Evolutionary conservation across 2,329 filamentous ascomycete species (phyloP).

Genomic region (Myriosclerotinia scirpicola): DNA sequence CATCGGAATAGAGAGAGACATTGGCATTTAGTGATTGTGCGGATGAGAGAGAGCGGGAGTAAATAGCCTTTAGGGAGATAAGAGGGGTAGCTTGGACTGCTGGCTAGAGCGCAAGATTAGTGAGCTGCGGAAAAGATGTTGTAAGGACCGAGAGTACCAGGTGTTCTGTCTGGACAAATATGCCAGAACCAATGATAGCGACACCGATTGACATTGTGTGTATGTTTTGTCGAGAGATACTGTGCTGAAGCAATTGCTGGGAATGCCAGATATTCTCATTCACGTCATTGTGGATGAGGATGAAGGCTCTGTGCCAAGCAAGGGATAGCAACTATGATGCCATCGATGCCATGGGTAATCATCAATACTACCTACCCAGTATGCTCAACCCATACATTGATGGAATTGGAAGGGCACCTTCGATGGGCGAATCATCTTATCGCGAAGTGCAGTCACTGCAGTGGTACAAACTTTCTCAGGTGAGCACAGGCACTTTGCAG

Average conservation of each 20-base stretch:
- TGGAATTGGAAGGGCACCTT: not conserved
- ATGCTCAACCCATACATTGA: not conserved
- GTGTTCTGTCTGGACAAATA: constrained; percentile 61
- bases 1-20: constrained; percentile 40
- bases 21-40: constrained; percentile 45
- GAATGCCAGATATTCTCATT: not conserved
- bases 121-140: constrained; percentile 5
- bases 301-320: not conserved
- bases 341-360: not conserved
- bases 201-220: constrained; percentile 49
- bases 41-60: constrained; percentile 40
- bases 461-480: not conserved
- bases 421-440: not conserved
- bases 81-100: constrained; percentile 55
- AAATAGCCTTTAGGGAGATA: constrained; percentile 53
- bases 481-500: not conserved
- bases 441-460: not conserved
- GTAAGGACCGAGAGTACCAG: constrained; percentile 45
- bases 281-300: not conserved
- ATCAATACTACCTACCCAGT: not conserved
- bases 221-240: not conserved
- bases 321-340: not conserved
- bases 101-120: constrained; percentile 44
- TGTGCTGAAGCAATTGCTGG: not conserved
- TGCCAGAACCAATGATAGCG: constrained; percentile 62